Conservation (phyloP, 805 yeast species). For the Starmerella etchellsii region DNA sequence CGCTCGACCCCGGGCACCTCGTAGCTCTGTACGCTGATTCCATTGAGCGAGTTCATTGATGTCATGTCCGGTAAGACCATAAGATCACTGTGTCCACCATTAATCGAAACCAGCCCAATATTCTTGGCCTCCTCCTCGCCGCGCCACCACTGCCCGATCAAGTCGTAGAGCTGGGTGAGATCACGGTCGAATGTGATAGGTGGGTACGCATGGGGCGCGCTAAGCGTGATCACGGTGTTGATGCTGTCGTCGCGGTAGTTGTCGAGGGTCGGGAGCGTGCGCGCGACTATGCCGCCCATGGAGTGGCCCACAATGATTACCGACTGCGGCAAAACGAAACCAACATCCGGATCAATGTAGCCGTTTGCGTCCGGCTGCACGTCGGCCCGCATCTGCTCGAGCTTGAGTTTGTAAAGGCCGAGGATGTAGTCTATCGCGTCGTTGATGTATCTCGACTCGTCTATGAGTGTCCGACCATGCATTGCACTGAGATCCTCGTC, state of each 20-base stretch:
- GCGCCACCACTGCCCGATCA: slow-evolving; percentile 71
- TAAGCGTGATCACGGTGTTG: slow-evolving; percentile 70
- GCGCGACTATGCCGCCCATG: slow-evolving; percentile 93
- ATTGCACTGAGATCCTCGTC: slow-evolving; percentile 94
- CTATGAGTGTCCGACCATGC: slow-evolving; percentile 84
- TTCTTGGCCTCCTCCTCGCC: slow-evolving; percentile 31
- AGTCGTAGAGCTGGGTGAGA: slow-evolving; percentile 56
- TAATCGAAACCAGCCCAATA: slow-evolving; percentile 65
- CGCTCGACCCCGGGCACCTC: slow-evolving; percentile 90
- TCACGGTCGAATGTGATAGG: slow-evolving; percentile 93
- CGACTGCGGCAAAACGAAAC: slow-evolving; percentile 37
- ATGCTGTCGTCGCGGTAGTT: slow-evolving; percentile 62
- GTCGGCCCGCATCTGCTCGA: slow-evolving; percentile 11
- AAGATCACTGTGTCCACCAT: slow-evolving; percentile 74
- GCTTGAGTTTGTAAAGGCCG: slow-evolving; percentile 40
- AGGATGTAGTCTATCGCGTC: slow-evolving; percentile 74
- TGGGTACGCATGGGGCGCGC: slow-evolving; percentile 86
- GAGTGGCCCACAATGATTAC: slow-evolving; percentile 82
- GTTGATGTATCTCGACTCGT: slow-evolving; percentile 85
- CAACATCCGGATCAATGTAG: background rate
- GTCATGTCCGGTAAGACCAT: slow-evolving; percentile 87
- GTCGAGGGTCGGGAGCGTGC: slow-evolving; percentile 68
- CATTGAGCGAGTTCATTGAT: slow-evolving; percentile 57
- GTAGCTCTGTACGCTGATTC: slow-evolving; percentile 70
- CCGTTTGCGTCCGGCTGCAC: background rate